Evolutionary conservation across 2,329 filamentous ascomycete species (phyloP).

Genomic region (Hirsutella thompsonii): DNA sequence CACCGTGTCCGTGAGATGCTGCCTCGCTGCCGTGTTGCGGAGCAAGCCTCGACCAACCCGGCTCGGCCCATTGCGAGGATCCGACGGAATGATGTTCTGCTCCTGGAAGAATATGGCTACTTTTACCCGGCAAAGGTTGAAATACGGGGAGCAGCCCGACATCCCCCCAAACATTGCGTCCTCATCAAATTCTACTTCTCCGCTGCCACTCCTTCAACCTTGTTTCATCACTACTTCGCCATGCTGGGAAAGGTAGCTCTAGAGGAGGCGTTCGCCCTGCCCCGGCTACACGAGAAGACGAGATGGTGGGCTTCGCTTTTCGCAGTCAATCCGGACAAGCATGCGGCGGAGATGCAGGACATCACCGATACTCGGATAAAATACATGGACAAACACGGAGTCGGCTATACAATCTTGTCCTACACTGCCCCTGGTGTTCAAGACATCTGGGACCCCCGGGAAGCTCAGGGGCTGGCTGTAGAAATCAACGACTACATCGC

Average conservation of each 20-base stretch:
- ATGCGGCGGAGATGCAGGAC: constrained; percentile 39
- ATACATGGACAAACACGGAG: constrained; percentile 30
- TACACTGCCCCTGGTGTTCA: constrained; percentile 36
- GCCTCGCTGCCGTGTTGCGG: not conserved
- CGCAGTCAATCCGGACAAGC: constrained; percentile 43
- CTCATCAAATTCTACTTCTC: too few species aligned
- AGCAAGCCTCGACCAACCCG: not conserved
- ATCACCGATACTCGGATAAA: constrained; percentile 26
- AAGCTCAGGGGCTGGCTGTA: constrained; percentile 26
- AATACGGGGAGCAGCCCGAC: too few species aligned
- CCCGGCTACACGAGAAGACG: constrained; percentile 43
- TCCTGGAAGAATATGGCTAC: too few species aligned
- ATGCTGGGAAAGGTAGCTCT: constrained; percentile 50
- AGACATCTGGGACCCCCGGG: constrained; percentile 26
- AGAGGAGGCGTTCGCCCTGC: constrained; percentile 49
- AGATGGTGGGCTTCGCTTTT: constrained; percentile 50
- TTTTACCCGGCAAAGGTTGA: too few species aligned
- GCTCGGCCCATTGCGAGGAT: not conserved
- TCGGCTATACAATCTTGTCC: constrained; percentile 34
- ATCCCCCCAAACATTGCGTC: too few species aligned
- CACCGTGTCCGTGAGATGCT: too few species aligned
- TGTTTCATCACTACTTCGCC: too few species aligned
- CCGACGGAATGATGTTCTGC: not conserved
- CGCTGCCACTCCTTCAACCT: too few species aligned
- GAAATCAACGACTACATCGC: constrained; percentile 30